phyloP scores from a whole-genome alignment of 2,329 filamentous ascomycete species.

The Colletotrichum sp. region DNA sequence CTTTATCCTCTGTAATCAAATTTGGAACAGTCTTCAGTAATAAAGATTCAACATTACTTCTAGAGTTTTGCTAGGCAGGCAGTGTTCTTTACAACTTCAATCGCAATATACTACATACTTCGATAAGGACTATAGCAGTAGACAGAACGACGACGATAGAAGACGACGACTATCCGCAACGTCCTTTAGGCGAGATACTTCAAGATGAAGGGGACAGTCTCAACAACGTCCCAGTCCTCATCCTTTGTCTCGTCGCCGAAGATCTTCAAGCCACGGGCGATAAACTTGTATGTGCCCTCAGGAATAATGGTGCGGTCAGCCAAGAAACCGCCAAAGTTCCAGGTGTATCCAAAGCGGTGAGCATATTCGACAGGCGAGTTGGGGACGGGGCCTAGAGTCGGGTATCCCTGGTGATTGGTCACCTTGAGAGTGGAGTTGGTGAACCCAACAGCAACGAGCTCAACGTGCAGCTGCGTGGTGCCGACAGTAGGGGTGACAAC shows the following conservation, averaged over 20 bases:
- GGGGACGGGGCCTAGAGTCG: constrained; percentile 24
- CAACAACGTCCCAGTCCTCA: constrained; percentile 28
- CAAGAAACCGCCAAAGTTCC: constrained; percentile 27
- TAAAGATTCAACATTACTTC: not conserved
- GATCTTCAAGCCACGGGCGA: constrained; percentile 26
- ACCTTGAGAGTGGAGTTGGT: constrained; percentile 14
- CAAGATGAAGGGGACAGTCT: constrained; percentile 22
- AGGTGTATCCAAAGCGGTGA: not conserved
- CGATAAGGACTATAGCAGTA: too few relatives aligned
- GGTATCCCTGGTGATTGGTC: constrained; percentile 22
- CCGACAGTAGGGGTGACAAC: constrained; percentile 17
- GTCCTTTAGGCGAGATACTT: not conserved
- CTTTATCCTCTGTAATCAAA: not conserved
- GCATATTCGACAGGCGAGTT: constrained; percentile 23
- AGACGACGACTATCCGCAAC: too few relatives aligned
- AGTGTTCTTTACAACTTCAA: accelerated
- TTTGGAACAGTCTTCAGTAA: not conserved
- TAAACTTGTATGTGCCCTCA: constrained; percentile 28
- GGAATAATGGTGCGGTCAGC: constrained; percentile 26
- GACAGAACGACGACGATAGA: too few relatives aligned
- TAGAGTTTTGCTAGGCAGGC: too few relatives aligned
- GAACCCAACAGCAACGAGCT: constrained; percentile 23
- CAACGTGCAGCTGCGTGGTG: constrained; percentile 24
- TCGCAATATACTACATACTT: too few relatives aligned
- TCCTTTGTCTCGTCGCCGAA: constrained; percentile 27